Evolutionary conservation across 306 rosid genomes (phyloP).

Genomic region (Quercus suber): DNA sequence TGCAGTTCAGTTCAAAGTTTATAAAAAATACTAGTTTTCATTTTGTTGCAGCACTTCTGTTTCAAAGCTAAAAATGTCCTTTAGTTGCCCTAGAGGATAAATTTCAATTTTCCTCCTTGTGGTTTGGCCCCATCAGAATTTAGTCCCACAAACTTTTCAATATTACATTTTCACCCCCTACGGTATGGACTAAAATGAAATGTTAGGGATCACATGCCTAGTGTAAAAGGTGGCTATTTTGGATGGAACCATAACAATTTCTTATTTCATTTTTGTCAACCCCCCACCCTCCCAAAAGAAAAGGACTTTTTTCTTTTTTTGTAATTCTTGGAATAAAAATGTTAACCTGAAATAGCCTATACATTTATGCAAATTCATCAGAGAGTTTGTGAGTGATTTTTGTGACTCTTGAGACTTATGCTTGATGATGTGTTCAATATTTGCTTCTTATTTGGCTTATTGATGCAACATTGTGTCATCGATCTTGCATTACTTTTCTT

Average conservation of each 20-base stretch:
- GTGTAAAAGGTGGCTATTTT: too few relatives aligned
- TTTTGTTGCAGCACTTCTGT: neutral
- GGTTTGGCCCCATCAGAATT: too few relatives aligned
- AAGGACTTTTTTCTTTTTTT: neutral
- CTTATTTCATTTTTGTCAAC: too few relatives aligned
- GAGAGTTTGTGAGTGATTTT: neutral
- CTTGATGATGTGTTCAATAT: neutral
- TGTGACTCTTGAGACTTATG: neutral
- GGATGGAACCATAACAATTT: too few relatives aligned
- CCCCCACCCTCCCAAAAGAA: too few relatives aligned
- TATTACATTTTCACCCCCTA: too few relatives aligned
- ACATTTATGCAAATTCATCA: neutral
- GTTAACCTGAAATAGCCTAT: neutral
- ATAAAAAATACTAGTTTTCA: neutral
- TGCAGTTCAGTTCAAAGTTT: neutral
- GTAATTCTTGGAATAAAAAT: neutral
- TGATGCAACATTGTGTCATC: constrained; percentile 10
- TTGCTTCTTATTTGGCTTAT: constrained; percentile 6
- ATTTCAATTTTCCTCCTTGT: too few relatives aligned
- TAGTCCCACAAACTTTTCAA: too few relatives aligned
- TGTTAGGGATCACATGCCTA: too few relatives aligned
- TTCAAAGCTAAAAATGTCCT: too few relatives aligned
- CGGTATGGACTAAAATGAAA: too few relatives aligned
- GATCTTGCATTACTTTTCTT: neutral
- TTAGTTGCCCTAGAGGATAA: too few relatives aligned